Evolutionary conservation across 768 basidiomycete genomes (phyloP).

Genomic region (Pleurotus cornucopiae): DNA sequence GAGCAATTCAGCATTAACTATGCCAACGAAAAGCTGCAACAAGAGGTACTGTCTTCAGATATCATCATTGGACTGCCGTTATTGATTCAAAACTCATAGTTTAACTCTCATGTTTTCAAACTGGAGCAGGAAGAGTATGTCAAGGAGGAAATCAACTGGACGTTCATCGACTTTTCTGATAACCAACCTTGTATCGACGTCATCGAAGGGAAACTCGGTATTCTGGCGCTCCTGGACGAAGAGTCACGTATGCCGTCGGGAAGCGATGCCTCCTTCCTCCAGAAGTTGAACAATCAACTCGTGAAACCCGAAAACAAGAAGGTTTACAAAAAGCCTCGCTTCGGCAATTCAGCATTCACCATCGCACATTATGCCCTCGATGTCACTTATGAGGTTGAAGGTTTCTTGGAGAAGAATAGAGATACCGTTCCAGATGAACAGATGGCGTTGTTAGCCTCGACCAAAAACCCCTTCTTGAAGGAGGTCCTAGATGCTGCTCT

Average conservation of each 20-base stretch:
- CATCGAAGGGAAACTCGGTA: conserved; percentile 95
- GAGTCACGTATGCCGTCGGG: conserved; percentile 96
- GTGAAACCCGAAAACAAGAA: conserved; percentile 79
- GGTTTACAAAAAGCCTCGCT: conserved; percentile 98
- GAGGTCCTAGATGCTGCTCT: conserved; percentile 93
- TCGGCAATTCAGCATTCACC: conserved; percentile 95
- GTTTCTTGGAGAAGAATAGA: conserved; percentile 97
- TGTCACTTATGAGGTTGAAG: conserved; percentile 97
- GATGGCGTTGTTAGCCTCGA: conserved; percentile 78
- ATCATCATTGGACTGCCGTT: background rate
- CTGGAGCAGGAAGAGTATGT: conserved; percentile 99
- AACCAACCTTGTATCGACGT: conserved; percentile 99
- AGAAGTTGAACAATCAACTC: conserved; percentile 86
- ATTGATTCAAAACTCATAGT: conserved; percentile 43
- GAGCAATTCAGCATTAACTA: conserved; percentile 99
- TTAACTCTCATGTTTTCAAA: conserved; percentile 99
- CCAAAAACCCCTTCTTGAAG: conserved; percentile 90
- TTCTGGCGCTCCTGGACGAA: conserved; percentile 92
- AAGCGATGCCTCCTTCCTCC: conserved; percentile 87
- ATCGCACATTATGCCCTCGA: conserved; percentile 98
- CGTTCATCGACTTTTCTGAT: conserved; percentile 98
- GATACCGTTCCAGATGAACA: conserved; percentile 99
- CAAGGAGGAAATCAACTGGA: conserved; percentile 98
- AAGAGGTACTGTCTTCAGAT: conserved; percentile 60
- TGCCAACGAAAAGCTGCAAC: conserved; percentile 96